Percentiles rank a stretch among this genome's conserved stretches.
Evolutionary conservation across 2,329 filamentous ascomycete genomes (phyloP).

Genomic region (Beauveria rudraprayagi): DNA sequence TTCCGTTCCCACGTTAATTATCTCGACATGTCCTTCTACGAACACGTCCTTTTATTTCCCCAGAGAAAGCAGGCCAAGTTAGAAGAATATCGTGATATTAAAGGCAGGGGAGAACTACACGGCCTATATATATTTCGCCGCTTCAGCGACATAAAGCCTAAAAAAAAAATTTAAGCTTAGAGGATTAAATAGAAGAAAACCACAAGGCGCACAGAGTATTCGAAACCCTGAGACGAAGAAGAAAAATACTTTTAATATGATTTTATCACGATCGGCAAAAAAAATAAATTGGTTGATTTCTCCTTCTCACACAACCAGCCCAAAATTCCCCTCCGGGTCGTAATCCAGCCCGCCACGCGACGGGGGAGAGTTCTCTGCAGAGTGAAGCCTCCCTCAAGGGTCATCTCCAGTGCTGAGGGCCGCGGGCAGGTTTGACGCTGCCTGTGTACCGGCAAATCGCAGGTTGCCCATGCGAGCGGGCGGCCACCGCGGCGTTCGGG

Average conservation of each 20-base stretch:
- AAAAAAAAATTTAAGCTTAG: not conserved
- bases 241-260: not conserved
- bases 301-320: constrained; percentile 47
- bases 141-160: too few relatives aligned
- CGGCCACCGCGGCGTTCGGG: constrained; percentile 59
- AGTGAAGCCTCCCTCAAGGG: constrained; percentile 64
- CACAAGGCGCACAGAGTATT: too few relatives aligned
- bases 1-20: not conserved
- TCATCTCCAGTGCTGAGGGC: constrained; percentile 62
- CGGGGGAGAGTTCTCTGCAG: constrained; percentile 64
- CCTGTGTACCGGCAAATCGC: constrained; percentile 43
- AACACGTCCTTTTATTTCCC: too few relatives aligned
- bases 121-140: too few relatives aligned
- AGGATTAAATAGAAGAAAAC: not conserved
- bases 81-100: too few relatives aligned
- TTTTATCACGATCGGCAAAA: not conserved
- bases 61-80: too few relatives aligned
- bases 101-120: fast-evolving
- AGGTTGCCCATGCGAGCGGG: constrained; percentile 61
- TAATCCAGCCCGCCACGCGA: constrained; percentile 63
- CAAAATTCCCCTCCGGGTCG: constrained; percentile 53
- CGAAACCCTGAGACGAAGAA: too few relatives aligned
- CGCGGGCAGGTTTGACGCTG: constrained; percentile 29
- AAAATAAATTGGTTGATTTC: constrained; percentile 38
- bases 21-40: fast-evolving